Evolutionary conservation across 2,329 filamentous ascomycete species (phyloP), one percentile per base, ranked within the genome.

Genomic region (Botrytis medusae): DNA sequence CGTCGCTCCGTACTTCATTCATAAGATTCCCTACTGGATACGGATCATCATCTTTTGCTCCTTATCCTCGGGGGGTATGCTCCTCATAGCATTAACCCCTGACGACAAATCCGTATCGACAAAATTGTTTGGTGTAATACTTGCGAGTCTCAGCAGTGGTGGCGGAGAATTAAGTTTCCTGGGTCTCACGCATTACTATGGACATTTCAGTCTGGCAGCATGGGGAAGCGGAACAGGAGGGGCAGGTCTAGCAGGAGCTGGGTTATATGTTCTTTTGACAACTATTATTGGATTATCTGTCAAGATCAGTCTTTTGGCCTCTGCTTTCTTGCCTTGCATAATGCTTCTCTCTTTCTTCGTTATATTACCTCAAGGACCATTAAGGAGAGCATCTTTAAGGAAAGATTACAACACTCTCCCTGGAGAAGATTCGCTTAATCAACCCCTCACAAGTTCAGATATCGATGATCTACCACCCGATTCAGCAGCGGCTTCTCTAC

Each of bases 171-270:
- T 98, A 74, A 97, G 92, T 82, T 98, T 98, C 80, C 84, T 99
- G 9, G 92, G 94, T 1, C 83, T 99, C 79, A 97, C 95, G 22
- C 95, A 98, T 81, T 98, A 92, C 84, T 98, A 98, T 79, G 96
- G 95, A 0, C 91, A 90, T 14, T 91, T 93, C 82, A 94, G 93
- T 78, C 86, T 98, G 29, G 95, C 95, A 0, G 91, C 93, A 51
- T 99, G 96, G 96, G 93, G 94, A 0, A 95, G 92, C 76, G 95
- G 95, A 0, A 98, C 95, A 0, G 95, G 95, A 1, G 95, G 92
- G 0, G 95, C 95, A 0, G 95, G 95, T 0, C 82, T 99, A 73
- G 86, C 95, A 0, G 96, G 96, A 8, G 94, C 95, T 0, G 94
- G 94, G 0, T 86, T 95, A 22, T 99, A 98, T 83, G 93, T 97